Evolutionary conservation across 2,329 filamentous ascomycete species (phyloP).

Genomic region (Stachybotrys echinatus): DNA sequence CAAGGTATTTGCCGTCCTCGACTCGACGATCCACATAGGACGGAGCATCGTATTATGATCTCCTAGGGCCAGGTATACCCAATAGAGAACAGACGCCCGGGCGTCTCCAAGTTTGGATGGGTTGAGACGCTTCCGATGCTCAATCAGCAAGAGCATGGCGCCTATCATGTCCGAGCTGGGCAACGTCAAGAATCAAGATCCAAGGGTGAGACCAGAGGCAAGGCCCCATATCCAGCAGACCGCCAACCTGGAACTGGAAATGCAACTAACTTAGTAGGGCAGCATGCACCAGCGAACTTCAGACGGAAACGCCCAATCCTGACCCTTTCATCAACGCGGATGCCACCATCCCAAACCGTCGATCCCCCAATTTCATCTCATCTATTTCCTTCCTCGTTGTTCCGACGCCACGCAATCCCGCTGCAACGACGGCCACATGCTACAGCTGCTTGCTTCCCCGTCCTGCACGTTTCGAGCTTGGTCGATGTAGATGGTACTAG

Average conservation of each 20-base stretch:
- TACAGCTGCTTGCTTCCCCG: neutral
- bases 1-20: neutral
- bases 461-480: neutral
- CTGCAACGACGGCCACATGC: neutral
- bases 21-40: too few relatives aligned
- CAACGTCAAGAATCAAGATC: neutral
- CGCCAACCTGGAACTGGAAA: neutral
- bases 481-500: too few relatives aligned
- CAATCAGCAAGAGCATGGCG: neutral
- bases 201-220: neutral
- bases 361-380: conserved; percentile 1
- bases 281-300: neutral
- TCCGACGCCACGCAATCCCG: neutral
- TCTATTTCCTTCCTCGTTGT: neutral
- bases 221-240: neutral
- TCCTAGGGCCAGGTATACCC: neutral
- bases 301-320: conserved; percentile 1
- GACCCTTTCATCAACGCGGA: conserved; percentile 3
- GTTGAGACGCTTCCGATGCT: neutral
- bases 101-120: neutral
- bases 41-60: neutral
- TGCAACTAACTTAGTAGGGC: neutral
- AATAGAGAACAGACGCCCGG: neutral
- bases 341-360: conserved; percentile 3
- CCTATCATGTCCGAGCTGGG: neutral